Conservation (phyloP, 2,329 filamentous ascomycete species). For the Penicillium psychrosexuale region DNA sequence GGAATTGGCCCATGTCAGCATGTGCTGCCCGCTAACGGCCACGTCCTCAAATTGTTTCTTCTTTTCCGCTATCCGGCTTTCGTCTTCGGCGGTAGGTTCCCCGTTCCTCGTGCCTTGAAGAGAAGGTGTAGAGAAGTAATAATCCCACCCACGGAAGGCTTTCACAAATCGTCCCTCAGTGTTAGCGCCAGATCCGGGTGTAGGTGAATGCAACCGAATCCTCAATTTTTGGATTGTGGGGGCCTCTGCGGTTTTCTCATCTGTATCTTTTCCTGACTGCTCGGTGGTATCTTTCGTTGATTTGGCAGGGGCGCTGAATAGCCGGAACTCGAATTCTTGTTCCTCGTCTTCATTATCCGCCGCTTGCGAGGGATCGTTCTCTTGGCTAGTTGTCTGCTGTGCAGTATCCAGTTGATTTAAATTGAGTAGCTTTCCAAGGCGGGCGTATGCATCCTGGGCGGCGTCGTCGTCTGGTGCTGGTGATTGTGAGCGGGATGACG, state of each 20-base stretch:
- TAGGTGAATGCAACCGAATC: conserved; percentile 40
- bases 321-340: conserved; percentile 44
- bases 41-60: conserved; percentile 36
- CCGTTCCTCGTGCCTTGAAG: conserved; percentile 17
- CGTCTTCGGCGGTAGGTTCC: conserved; percentile 6
- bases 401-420: conserved; percentile 27
- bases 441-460: conserved; percentile 30
- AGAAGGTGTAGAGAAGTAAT: conserved; percentile 41
- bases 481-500: conserved; percentile 31
- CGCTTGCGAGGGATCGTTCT: conserved; percentile 1
- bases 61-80: conserved; percentile 14
- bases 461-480: conserved; percentile 28
- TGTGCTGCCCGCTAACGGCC: conserved; percentile 35
- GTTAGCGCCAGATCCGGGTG: conserved; percentile 28
- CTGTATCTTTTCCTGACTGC: background rate
- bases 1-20: conserved; percentile 30
- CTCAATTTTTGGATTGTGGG: conserved; percentile 37
- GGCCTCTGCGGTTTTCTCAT: background rate
- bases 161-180: conserved; percentile 39
- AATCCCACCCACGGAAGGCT: conserved; percentile 42
- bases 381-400: background rate
- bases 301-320: conserved; percentile 37
- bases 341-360: conserved; percentile 34
- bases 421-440: conserved; percentile 34
- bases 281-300: conserved; percentile 6